A percentile compares a stretch with the other conserved stretches of the same genome.
Conservation (phyloP, 2,329 filamentous ascomycete genomes). For the Chaetothyriales sp. region DNA sequence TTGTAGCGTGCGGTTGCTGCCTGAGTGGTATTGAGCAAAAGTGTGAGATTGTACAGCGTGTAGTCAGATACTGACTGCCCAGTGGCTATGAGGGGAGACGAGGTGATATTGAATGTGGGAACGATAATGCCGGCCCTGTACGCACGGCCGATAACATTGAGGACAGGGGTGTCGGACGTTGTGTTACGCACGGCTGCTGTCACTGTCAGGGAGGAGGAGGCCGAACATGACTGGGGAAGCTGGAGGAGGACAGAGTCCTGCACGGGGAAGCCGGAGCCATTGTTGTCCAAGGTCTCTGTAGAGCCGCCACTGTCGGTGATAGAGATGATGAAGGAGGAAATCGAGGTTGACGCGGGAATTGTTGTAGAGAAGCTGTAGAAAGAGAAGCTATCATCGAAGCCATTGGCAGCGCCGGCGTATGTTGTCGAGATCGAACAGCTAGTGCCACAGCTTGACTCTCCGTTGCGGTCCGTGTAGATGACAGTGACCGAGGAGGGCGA, state of each 20-base stretch:
- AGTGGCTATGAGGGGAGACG: neutral
- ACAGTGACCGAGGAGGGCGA: constrained; percentile 33
- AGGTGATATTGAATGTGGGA: neutral
- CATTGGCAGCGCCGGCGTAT: constrained; percentile 35
- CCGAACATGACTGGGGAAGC: constrained; percentile 1
- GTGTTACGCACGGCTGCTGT: constrained; percentile 1
- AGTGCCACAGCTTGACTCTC: constrained; percentile 23
- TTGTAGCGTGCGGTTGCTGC: neutral
- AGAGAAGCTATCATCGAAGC: constrained; percentile 47
- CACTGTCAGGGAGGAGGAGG: neutral
- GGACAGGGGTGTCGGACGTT: neutral
- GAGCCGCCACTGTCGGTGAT: constrained; percentile 7
- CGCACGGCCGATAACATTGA: neutral
- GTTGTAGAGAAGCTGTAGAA: constrained; percentile 21
- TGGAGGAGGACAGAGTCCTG: constrained; percentile 10
- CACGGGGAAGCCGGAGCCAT: constrained; percentile 11
- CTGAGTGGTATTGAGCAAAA: neutral
- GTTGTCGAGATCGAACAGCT: constrained; percentile 27
- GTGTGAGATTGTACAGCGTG: neutral
- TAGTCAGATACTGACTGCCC: neutral
- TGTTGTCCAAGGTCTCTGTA: constrained; percentile 12
- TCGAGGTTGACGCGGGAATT: constrained; percentile 8
- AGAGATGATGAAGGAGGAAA: constrained; percentile 11
- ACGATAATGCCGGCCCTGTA: neutral
- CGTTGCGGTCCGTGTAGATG: constrained; percentile 41